Conservation (phyloP, 1,139 yeast genomes). For the Candida neerlandica region DNA sequence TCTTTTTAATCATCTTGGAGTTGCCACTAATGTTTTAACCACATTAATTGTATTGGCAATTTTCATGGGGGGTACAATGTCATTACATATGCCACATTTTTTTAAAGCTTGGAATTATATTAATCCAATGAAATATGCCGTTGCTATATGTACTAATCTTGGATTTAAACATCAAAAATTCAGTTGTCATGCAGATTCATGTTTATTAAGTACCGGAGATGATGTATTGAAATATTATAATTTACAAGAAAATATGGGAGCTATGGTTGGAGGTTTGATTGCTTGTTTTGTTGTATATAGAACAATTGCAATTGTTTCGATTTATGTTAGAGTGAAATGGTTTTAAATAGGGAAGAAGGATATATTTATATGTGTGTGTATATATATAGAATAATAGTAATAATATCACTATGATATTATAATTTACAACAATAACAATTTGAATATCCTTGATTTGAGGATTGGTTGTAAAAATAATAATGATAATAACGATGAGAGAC, state of each 20-base stretch:
- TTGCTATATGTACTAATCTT: slow-evolving; percentile 50
- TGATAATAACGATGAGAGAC: background rate
- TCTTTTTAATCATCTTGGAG: slow-evolving; percentile 73
- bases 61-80: slow-evolving; percentile 87
- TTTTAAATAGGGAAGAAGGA: slow-evolving; percentile 8
- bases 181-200: slow-evolving; percentile 28
- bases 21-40: slow-evolving; percentile 73
- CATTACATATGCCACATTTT: slow-evolving; percentile 70
- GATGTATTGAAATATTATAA: slow-evolving; percentile 38
- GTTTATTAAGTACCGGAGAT: slow-evolving; percentile 38
- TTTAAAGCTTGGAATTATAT: slow-evolving; percentile 71
- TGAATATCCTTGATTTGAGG: background rate
- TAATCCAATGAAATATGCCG: slow-evolving; percentile 73
- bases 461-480: background rate
- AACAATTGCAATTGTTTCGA: slow-evolving; percentile 27
- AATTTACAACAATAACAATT: background rate
- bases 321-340: slow-evolving; percentile 32
- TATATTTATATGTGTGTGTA: background rate
- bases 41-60: slow-evolving; percentile 67
- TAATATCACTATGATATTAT: too few species aligned
- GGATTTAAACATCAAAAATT: slow-evolving; percentile 38
- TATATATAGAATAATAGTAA: background rate
- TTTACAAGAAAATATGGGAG: slow-evolving; percentile 31
- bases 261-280: slow-evolving; percentile 38
- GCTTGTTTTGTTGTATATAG: slow-evolving; percentile 41